Percentiles rank a stretch among this genome's conserved stretches.
Evolutionary conservation across 192 early-diverging fungal species (phyloP).

Genomic region (Umbelopsis vinacea): DNA sequence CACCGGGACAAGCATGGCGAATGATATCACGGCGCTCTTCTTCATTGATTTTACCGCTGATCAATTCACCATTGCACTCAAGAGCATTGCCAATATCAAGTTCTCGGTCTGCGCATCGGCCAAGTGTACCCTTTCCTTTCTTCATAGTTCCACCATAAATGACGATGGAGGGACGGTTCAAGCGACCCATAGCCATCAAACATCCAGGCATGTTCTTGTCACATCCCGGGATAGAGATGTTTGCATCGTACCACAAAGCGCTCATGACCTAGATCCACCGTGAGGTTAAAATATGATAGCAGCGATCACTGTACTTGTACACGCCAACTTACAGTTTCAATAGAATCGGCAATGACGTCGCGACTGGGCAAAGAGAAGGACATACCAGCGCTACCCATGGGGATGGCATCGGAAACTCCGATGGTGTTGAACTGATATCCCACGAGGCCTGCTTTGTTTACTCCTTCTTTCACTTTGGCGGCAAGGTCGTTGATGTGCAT

Average conservation of each 20-base stretch:
- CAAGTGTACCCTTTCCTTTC: conserved; percentile 66
- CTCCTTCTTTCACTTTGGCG: conserved; percentile 88
- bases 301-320: neutral
- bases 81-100: conserved; percentile 96
- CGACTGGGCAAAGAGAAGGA: conserved; percentile 92
- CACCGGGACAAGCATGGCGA: conserved; percentile 77
- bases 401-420: conserved; percentile 96
- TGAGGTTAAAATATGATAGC: neutral
- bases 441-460: conserved; percentile 83
- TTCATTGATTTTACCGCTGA: conserved; percentile 91
- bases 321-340: conserved; percentile 80
- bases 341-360: conserved; percentile 98
- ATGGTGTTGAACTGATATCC: conserved; percentile 98
- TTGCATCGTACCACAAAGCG: conserved; percentile 97
- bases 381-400: conserved; percentile 96
- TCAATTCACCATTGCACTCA: conserved; percentile 90
- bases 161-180: conserved; percentile 95
- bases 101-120: conserved; percentile 51
- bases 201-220: conserved; percentile 99
- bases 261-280: conserved; percentile 73
- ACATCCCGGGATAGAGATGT: conserved; percentile 84
- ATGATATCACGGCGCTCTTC: conserved; percentile 80
- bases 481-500: conserved; percentile 95
- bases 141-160: conserved; percentile 97
- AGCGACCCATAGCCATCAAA: conserved; percentile 92